These are phyloP conservation scores for Phytophthora meadii DNA, from an alignment of 352 stramenopile genomes.

Conservation along the genomic window DNA sequence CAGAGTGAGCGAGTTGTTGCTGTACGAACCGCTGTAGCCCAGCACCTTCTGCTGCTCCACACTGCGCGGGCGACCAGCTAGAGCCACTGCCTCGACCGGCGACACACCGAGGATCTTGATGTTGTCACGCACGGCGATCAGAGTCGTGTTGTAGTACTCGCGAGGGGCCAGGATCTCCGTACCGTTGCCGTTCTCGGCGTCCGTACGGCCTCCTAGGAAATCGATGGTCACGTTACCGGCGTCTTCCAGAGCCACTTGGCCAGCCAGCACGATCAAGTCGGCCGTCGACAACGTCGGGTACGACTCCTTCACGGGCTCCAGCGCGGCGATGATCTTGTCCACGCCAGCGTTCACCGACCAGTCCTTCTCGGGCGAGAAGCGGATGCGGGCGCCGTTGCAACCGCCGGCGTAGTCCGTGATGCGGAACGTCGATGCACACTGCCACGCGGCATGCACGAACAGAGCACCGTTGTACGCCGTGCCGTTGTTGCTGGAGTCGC, in stretches of 20 bases:
- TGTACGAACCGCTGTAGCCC: slow-evolving; percentile 90
- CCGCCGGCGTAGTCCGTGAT: slow-evolving; percentile 79
- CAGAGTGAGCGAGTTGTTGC: slow-evolving; percentile 74
- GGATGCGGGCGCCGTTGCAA: slow-evolving; percentile 87
- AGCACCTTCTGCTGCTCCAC: slow-evolving; percentile 87
- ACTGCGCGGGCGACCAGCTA: slow-evolving; percentile 91
- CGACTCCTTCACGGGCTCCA: slow-evolving; percentile 90
- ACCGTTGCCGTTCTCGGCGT: slow-evolving; percentile 74
- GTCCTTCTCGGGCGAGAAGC: slow-evolving; percentile 81
- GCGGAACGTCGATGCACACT: slow-evolving; percentile 88
- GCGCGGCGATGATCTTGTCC: slow-evolving; percentile 68
- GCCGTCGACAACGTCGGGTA: slow-evolving; percentile 90
- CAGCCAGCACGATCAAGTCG: slow-evolving; percentile 93
- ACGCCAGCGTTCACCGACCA: slow-evolving; percentile 90
- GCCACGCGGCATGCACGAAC: slow-evolving; percentile 88
- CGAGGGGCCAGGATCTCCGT: slow-evolving; percentile 90
- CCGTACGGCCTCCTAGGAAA: slow-evolving; percentile 51
- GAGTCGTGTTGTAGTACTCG: slow-evolving; percentile 78
- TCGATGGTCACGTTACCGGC: slow-evolving; percentile 23
- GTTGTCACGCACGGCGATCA: slow-evolving; percentile 89
- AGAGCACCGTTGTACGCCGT: slow-evolving; percentile 41
- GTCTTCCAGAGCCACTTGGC: slow-evolving; percentile 45
- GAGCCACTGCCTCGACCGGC: slow-evolving; percentile 92
- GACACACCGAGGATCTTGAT: slow-evolving; percentile 93
- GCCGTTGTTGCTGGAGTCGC: slow-evolving; percentile 37